A percentile compares a stretch with the other conserved stretches of the same genome.
Evolutionary conservation across 495 filamentous ascomycete species (phyloP).

Genomic region (Rusavskia elegans): DNA sequence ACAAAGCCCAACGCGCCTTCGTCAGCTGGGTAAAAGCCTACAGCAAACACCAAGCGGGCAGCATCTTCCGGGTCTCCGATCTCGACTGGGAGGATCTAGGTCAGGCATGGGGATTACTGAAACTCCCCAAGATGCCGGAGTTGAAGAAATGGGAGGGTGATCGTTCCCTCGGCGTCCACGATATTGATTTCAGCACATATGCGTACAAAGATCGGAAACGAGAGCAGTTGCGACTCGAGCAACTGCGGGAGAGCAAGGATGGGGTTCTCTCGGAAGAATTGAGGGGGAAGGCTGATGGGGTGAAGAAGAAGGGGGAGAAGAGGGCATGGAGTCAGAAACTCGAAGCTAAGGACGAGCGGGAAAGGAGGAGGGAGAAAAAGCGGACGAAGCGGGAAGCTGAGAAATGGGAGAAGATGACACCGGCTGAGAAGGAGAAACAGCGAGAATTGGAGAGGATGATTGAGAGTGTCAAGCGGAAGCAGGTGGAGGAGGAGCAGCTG

Average conservation of each 20-base stretch:
- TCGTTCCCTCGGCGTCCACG: conserved; percentile 39
- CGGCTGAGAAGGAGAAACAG: conserved; percentile 54
- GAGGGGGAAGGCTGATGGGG: conserved; percentile 14
- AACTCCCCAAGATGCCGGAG: conserved; percentile 91
- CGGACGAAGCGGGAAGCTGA: conserved; percentile 54
- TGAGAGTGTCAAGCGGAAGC: conserved; percentile 43
- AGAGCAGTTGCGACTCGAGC: conserved; percentile 32
- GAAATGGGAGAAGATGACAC: conserved; percentile 49
- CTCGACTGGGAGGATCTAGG: conserved; percentile 74
- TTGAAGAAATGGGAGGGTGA: conserved; percentile 52
- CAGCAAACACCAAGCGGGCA: conserved; percentile 75
- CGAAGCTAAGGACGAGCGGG: conserved; percentile 49
- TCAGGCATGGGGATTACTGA: conserved; percentile 66
- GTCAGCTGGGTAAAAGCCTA: conserved; percentile 87
- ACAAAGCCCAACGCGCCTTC: conserved; percentile 78
- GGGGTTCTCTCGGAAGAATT: conserved; percentile 16
- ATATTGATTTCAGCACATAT: conserved; percentile 40
- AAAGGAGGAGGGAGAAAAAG: conserved; percentile 59
- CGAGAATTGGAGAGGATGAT: conserved; percentile 60
- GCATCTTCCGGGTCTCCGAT: conserved; percentile 75
- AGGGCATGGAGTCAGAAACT: conserved; percentile 76
- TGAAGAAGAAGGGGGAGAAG: conserved; percentile 23
- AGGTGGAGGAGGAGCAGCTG: conserved; percentile 12
- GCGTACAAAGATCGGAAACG: conserved; percentile 64
- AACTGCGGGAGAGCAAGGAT: conserved; percentile 27